Evolutionary conservation across 345 rosid genomes (phyloP).

Genomic region (Crucihimalaya himalaica): DNA sequence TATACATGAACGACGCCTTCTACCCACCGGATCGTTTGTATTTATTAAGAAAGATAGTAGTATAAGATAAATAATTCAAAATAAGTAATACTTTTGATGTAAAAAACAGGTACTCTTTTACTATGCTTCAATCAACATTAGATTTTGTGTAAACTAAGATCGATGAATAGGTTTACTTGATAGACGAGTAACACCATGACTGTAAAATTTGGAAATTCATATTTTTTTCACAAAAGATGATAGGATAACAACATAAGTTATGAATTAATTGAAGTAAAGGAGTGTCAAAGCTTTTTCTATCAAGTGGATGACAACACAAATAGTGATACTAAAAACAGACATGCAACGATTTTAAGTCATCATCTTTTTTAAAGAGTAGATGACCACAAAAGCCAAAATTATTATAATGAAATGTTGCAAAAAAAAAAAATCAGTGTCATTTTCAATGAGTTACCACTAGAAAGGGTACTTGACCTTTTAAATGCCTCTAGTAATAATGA

Average conservation of each 20-base stretch:
- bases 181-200: neutral
- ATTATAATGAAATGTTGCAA: neutral
- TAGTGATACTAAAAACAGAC: constrained; percentile 9
- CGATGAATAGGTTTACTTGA: constrained; percentile 5
- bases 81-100: neutral
- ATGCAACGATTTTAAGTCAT: neutral
- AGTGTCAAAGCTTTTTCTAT: constrained; percentile 9
- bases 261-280: neutral
- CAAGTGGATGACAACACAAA: neutral
- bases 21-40: constrained; percentile 3
- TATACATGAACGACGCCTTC: neutral
- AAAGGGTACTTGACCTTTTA: neutral
- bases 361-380: neutral
- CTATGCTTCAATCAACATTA: neutral
- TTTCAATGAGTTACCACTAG: constrained; percentile 18
- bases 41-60: neutral
- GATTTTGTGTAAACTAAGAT: neutral
- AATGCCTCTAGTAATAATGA: neutral
- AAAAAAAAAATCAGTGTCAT: neutral
- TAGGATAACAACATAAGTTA: neutral
- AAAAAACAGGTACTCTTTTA: too few species aligned
- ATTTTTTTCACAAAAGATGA: neutral
- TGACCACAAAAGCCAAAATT: constrained; percentile 1
- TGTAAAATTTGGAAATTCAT: neutral
- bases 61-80: neutral